These are phyloP conservation scores for Huntiella abstrusa DNA, from an alignment of 2,329 filamentous ascomycete genomes.

Conservation along the genomic window DNA sequence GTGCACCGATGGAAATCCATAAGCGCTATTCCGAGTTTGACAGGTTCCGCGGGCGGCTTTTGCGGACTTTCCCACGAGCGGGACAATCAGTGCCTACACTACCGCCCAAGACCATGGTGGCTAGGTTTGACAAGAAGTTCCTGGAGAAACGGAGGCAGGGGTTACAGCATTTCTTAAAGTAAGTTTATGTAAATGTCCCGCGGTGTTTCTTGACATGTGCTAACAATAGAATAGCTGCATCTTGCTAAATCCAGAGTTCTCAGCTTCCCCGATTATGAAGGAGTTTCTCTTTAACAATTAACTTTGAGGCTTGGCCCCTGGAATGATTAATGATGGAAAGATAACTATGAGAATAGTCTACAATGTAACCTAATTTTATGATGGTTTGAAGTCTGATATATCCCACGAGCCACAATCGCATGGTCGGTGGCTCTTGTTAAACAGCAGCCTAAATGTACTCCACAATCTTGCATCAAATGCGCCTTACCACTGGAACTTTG, in stretches of 20 bases:
- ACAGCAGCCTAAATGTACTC: too few species aligned
- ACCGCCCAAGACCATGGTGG: constrained; percentile 80
- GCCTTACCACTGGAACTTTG: too few species aligned
- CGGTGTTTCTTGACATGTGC: background rate
- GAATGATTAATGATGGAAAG: constrained; percentile 8
- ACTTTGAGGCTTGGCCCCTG: background rate
- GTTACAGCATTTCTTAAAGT: constrained; percentile 88
- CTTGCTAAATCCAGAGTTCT: constrained; percentile 81
- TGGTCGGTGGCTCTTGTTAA: too few species aligned
- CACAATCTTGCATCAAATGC: too few species aligned
- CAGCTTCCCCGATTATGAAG: constrained; percentile 74
- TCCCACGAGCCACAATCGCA: too few species aligned
- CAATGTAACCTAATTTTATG: too few species aligned
- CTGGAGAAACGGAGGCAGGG: constrained; percentile 68
- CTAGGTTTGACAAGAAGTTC: constrained; percentile 68
- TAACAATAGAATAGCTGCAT: constrained; percentile 46
- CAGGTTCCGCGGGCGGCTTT: constrained; percentile 52
- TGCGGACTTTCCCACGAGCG: constrained; percentile 67
- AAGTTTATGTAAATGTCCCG: constrained; percentile 18
- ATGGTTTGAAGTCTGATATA: too few species aligned
- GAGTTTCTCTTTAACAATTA: constrained; percentile 54
- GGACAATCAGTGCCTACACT: constrained; percentile 72
- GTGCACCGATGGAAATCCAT: constrained; percentile 40
- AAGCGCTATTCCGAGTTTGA: constrained; percentile 90
- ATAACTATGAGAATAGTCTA: background rate